These are phyloP conservation scores for Orbilia javanica DNA, from an alignment of 2,329 filamentous ascomycete genomes.

Conservation along the genomic window DNA sequence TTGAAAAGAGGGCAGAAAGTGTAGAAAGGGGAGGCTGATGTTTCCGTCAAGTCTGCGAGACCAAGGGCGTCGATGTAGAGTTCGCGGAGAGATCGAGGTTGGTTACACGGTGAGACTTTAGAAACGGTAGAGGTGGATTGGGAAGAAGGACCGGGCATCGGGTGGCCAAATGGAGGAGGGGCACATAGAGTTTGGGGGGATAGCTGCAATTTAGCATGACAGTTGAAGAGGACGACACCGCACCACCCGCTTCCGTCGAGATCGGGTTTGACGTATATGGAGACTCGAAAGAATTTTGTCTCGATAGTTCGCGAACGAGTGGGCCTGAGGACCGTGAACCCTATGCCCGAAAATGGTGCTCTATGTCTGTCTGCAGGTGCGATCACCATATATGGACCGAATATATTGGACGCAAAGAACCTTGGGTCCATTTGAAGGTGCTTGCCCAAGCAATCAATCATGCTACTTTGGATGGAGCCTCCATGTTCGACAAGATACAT, in stretches of 20 bases:
- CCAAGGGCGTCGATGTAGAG: slow-evolving; percentile 61
- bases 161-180: slow-evolving; percentile 60
- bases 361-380: slow-evolving; percentile 39
- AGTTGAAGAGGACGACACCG: slow-evolving; percentile 61
- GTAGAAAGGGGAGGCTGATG: slow-evolving; percentile 60
- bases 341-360: slow-evolving; percentile 57
- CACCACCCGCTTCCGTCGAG: slow-evolving; percentile 61
- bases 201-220: slow-evolving; percentile 59
- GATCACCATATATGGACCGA: slow-evolving; percentile 44
- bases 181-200: slow-evolving; percentile 59
- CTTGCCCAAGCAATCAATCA: slow-evolving; percentile 57
- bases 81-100: slow-evolving; percentile 61
- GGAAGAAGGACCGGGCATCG: slow-evolving; percentile 33
- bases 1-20: slow-evolving; percentile 60
- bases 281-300: slow-evolving; percentile 61
- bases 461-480: slow-evolving; percentile 51
- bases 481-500: slow-evolving; percentile 55
- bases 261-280: slow-evolving; percentile 61
- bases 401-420: slow-evolving; percentile 56
- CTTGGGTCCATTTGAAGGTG: slow-evolving; percentile 55
- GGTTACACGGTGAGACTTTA: slow-evolving; percentile 13
- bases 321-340: slow-evolving; percentile 60
- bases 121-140: slow-evolving; percentile 13
- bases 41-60: slow-evolving; percentile 57
- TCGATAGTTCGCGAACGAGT: slow-evolving; percentile 59